Evolutionary conservation across 331 rosid genomes (phyloP).

Genomic region (Stylosanthes scabra): DNA sequence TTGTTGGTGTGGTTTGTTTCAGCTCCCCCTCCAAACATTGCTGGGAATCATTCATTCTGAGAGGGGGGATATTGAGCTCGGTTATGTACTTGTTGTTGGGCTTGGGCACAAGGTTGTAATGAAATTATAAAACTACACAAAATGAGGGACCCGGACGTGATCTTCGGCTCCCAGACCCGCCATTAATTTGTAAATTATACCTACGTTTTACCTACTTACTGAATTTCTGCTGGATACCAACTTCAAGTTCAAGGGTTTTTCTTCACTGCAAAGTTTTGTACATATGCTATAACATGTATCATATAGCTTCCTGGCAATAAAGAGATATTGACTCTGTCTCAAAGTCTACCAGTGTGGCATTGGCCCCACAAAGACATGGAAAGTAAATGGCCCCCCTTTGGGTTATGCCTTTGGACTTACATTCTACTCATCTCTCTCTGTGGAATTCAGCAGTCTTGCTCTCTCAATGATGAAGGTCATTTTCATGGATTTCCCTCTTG

Average conservation of each 20-base stretch:
- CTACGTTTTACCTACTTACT: conserved; percentile 51
- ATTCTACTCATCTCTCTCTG: conserved; percentile 54
- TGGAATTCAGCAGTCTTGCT: conserved; percentile 52
- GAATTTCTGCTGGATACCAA: conserved; percentile 32
- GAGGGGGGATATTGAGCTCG: conserved; percentile 42
- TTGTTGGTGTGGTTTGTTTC: conserved; percentile 39
- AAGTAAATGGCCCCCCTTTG: conserved; percentile 54
- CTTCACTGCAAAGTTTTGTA: conserved; percentile 59
- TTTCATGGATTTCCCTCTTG: conserved; percentile 18
- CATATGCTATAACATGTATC: conserved; percentile 43
- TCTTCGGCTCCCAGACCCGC: conserved; percentile 44
- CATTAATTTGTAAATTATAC: conserved; percentile 37
- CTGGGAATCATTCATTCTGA: conserved; percentile 41
- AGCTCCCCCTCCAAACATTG: conserved; percentile 42
- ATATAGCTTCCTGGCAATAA: conserved; percentile 51
- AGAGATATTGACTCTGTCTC: conserved; percentile 45
- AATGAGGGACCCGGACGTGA: conserved; percentile 74
- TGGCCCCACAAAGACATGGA: conserved; percentile 66
- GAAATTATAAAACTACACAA: conserved; percentile 12
- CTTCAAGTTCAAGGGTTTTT: conserved; percentile 44
- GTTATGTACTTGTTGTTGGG: conserved; percentile 43
- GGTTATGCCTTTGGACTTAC: conserved; percentile 57
- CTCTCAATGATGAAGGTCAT: conserved; percentile 84
- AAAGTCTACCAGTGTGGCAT: conserved; percentile 47
- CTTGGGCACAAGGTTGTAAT: conserved; percentile 50